Conservation (phyloP, 1,284 basidiomycete species). For the Pascua sp. region DNA sequence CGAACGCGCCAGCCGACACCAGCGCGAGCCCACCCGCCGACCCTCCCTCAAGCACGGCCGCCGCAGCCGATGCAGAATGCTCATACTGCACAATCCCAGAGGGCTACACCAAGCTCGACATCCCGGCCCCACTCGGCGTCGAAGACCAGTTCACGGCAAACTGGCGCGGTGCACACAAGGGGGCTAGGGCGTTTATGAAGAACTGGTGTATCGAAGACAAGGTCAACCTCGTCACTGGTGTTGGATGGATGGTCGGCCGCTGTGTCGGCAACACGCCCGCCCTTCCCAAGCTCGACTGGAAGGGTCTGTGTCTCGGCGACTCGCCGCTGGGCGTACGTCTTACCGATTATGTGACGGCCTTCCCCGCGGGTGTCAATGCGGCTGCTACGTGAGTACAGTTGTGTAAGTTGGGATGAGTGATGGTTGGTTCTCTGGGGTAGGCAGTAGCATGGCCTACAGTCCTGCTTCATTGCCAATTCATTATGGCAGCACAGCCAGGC, state of each 20-base stretch:
- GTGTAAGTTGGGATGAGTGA: neutral
- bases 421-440: too few species aligned
- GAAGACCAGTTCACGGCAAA: slow-evolving; percentile 11
- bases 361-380: slow-evolving; percentile 69
- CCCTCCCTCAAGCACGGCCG: neutral
- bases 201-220: slow-evolving; percentile 53
- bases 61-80: slow-evolving; percentile 4
- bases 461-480: too few species aligned
- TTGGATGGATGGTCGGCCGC: slow-evolving; percentile 48
- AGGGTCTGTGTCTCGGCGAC: slow-evolving; percentile 64
- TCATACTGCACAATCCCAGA: slow-evolving; percentile 18
- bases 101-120: slow-evolving; percentile 25
- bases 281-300: slow-evolving; percentile 61
- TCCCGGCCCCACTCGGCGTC: slow-evolving; percentile 19
- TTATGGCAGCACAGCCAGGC: too few species aligned
- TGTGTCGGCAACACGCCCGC: slow-evolving; percentile 67
- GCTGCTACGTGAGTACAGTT: slow-evolving; percentile 57
- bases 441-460: too few species aligned
- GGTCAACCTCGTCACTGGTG: slow-evolving; percentile 51
- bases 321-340: slow-evolving; percentile 59
- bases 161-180: slow-evolving; percentile 33
- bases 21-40: neutral
- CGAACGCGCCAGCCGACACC: too few species aligned
- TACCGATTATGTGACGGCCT: slow-evolving; percentile 61
- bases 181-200: slow-evolving; percentile 44